Conservation (phyloP, 2,329 filamentous ascomycete species). For the Pseudogymnoascus sp. region DNA sequence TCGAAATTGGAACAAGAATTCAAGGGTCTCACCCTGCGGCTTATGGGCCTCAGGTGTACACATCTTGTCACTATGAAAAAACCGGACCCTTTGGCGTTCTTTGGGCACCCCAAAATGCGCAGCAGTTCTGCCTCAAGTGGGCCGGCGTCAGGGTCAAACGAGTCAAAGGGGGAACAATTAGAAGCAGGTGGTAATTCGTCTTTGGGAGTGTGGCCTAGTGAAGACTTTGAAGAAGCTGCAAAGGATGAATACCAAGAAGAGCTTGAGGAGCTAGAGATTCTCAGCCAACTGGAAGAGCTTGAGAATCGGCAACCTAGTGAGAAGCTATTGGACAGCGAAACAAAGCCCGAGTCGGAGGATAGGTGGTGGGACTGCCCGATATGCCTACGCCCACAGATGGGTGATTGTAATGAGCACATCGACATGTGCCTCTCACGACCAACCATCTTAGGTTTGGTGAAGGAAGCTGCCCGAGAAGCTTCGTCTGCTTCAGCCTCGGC, state of each 20-base stretch:
- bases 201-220: slow-evolving; percentile 63
- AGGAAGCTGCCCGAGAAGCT: slow-evolving; percentile 61
- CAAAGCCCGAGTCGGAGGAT: slow-evolving; percentile 24
- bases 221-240: slow-evolving; percentile 55
- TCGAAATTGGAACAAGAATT: slow-evolving; percentile 76
- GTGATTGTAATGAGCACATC: slow-evolving; percentile 80
- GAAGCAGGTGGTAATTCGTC: slow-evolving; percentile 34
- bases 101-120: slow-evolving; percentile 45
- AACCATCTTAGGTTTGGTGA: slow-evolving; percentile 50
- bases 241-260: slow-evolving; percentile 52
- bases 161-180: slow-evolving; percentile 31
- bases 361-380: slow-evolving; percentile 81
- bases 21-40: slow-evolving; percentile 66
- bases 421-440: slow-evolving; percentile 81
- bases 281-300: slow-evolving; percentile 49
- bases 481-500: not conserved
- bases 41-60: slow-evolving; percentile 86
- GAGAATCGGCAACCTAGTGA: slow-evolving; percentile 30
- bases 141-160: slow-evolving; percentile 16
- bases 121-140: slow-evolving; percentile 11
- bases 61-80: slow-evolving; percentile 82
- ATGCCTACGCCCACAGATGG: slow-evolving; percentile 65
- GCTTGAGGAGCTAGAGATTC: slow-evolving; percentile 50
- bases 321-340: not conserved
- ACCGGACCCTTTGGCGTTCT: slow-evolving; percentile 68